Conservation (phyloP, 2,329 filamentous ascomycete species). For the Botrytis paeoniae region DNA sequence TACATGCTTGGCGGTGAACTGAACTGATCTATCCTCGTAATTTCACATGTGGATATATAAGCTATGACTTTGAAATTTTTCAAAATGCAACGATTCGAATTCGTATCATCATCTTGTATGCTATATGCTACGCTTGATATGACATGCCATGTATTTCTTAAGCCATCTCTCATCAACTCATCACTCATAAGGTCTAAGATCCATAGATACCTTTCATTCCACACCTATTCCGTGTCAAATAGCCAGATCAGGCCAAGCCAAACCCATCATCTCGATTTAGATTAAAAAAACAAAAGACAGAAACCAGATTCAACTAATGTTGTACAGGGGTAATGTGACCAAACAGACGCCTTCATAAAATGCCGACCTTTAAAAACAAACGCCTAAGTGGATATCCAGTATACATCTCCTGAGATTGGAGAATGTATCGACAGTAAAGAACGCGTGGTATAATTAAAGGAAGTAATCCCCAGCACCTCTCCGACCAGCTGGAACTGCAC, state of each 20-base stretch:
- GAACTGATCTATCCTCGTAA: background rate
- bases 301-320: slow-evolving; percentile 16
- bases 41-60: background rate
- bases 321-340: slow-evolving; percentile 17
- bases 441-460: slow-evolving; percentile 40
- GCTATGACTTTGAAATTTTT: background rate
- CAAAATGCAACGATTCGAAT: background rate
- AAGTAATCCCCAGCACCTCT: slow-evolving; percentile 70
- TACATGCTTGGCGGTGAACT: background rate
- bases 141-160: background rate
- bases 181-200: slow-evolving; percentile 7
- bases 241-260: slow-evolving; percentile 2
- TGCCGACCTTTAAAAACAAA: slow-evolving; percentile 14
- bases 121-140: background rate
- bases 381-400: slow-evolving; percentile 16
- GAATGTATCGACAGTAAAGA: slow-evolving; percentile 18
- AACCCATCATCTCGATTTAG: slow-evolving; percentile 2
- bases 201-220: background rate
- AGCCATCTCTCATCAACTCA: slow-evolving; percentile 5
- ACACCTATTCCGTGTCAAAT: background rate
- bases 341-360: slow-evolving; percentile 15
- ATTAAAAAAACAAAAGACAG: slow-evolving; percentile 9
- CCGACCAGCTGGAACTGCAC: slow-evolving; percentile 72
- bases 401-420: slow-evolving; percentile 6
- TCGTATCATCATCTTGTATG: background rate